phyloP scores from a whole-genome alignment of 257 asterid genomes.

The Ballota nigra region DNA sequence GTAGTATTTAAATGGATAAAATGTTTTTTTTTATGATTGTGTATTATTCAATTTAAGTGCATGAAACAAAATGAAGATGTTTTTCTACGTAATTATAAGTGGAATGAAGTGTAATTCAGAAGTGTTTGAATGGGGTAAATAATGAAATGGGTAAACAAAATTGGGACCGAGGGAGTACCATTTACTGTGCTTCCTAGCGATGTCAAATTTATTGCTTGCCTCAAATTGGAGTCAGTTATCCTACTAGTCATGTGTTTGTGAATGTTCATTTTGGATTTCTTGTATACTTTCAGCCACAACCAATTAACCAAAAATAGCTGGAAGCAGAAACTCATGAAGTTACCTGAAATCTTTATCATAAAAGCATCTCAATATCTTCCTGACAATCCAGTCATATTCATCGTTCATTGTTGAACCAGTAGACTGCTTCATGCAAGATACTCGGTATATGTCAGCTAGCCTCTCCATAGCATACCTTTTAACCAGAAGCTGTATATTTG shows the following conservation, averaged over 20 bases:
- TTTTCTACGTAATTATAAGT: too few relatives aligned
- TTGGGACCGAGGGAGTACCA: too few relatives aligned
- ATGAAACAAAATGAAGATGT: too few relatives aligned
- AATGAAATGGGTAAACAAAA: too few relatives aligned
- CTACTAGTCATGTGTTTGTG: not conserved
- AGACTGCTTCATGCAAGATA: conserved; percentile 48
- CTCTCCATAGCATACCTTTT: conserved; percentile 82
- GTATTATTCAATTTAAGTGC: too few relatives aligned
- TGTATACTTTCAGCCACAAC: conserved; percentile 5
- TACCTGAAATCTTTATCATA: conserved; percentile 99
- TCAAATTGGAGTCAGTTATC: not conserved
- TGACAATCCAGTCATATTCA: conserved; percentile 79
- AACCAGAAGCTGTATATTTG: conserved; percentile 63
- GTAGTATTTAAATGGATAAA: too few relatives aligned
- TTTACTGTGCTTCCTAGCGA: not conserved
- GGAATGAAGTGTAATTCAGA: too few relatives aligned
- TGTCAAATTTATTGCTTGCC: conserved; percentile 5
- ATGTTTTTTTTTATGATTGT: too few relatives aligned
- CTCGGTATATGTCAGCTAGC: conserved; percentile 73
- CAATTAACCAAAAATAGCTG: conserved; percentile 8
- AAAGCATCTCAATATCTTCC: conserved; percentile 80
- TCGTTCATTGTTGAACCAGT: conserved; percentile 38
- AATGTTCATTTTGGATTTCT: conserved; percentile 5
- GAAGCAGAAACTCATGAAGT: conserved; percentile 20
- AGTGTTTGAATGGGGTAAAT: too few relatives aligned